Evolutionary conservation across 2,329 filamentous ascomycete genomes (phyloP).

Genomic region (Arthrobotrys conoides): DNA sequence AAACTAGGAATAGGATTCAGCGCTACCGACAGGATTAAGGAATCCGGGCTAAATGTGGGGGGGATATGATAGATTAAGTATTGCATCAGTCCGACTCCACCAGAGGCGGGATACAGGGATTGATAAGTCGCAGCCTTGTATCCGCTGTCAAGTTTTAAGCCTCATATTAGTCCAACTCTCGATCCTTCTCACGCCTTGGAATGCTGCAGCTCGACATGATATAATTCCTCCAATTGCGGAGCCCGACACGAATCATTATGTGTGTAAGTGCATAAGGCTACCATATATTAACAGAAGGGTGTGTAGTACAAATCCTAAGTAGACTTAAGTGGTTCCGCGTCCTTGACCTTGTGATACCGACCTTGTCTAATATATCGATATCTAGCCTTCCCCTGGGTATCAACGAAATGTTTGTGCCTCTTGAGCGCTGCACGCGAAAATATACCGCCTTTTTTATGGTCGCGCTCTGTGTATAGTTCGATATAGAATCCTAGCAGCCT

Average conservation of each 20-base stretch:
- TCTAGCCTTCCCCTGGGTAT: not conserved
- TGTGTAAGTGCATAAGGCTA: too few relatives aligned
- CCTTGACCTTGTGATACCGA: not conserved
- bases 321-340: not conserved
- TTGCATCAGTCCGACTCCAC: too few relatives aligned
- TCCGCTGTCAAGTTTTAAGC: too few relatives aligned
- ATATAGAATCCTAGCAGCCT: not conserved
- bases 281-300: not conserved
- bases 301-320: not conserved
- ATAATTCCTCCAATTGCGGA: too few relatives aligned
- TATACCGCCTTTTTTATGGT: not conserved
- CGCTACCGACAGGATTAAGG: too few relatives aligned
- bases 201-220: not conserved
- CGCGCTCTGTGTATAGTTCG: not conserved
- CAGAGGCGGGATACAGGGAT: not conserved
- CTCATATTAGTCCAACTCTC: not conserved
- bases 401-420: not conserved
- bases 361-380: conserved; percentile 1
- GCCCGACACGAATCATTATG: too few relatives aligned
- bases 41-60: too few relatives aligned
- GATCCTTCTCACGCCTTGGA: not conserved
- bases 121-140: too few relatives aligned
- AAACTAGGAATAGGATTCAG: too few relatives aligned
- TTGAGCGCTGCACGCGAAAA: not conserved
- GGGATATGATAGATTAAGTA: too few relatives aligned